Base-by-base conservation (phyloP, 805 yeast species). In the Candida oleophila region DNA sequence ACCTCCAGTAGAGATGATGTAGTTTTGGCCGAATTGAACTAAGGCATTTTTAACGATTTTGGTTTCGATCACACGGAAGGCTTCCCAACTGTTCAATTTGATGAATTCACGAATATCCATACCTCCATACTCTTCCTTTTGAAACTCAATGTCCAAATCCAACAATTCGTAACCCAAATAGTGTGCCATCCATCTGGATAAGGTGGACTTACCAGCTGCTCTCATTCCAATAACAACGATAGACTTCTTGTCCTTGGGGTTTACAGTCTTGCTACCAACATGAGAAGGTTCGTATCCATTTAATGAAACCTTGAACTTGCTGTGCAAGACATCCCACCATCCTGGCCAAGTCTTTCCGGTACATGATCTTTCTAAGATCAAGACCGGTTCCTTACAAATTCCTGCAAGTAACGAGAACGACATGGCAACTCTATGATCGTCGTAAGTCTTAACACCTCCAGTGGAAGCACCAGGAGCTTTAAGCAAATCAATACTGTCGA, bases 291-390 rank as follows among this genome's bases (percentile, higher is more conserved):
- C 95, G 55, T 74, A 74, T 21, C 99, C 99, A 57, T 82, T 86
- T 33, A 94, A 65, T 9, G 66, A 57, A 21, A 80, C 85, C 18
- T 82, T 77, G 56, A 94, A 80, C 41, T 76, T 68, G 42, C 86
- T 78, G 61, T 83, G 90, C 52, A 94, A 73, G 32, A 83, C 78
- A 68, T 94, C 99, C 99, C 99, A 94, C 99, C 99, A 94, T 34
- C 97, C 98, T 18, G 99, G 99, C 99, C 99, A 94, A 0, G 99
- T 94, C 71, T 94, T 94, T 47, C 92, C 95, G 1, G 97, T 95
- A 62, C 97, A 89, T 21, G 86, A 80, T 68, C 97, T 82, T 61
- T 92, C 97, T 54, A 85, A 81, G 49, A 94, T 82, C 52, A 82
- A 72, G 1, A 87, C 92, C 1, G 87, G 83, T 3, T 71, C 73